phyloP scores from a whole-genome alignment of 352 stramenopile genomes.

The Phytophthora foliorum region DNA sequence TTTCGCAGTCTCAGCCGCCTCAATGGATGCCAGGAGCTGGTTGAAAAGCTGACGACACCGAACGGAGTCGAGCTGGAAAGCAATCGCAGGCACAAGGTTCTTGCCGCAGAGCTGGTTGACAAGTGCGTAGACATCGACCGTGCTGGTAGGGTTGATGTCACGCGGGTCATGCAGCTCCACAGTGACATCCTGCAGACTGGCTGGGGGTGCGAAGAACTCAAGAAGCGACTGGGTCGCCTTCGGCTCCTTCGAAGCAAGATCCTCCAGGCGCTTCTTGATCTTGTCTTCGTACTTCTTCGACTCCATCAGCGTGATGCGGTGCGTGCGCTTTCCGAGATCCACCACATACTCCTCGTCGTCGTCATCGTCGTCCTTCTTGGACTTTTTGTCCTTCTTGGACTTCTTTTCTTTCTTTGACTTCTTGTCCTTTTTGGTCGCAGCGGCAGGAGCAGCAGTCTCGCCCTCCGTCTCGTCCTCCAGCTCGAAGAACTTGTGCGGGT shows the following conservation, averaged over 20 bases:
- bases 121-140: slow-evolving; percentile 75
- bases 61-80: slow-evolving; percentile 91
- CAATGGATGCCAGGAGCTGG: slow-evolving; percentile 75
- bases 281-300: slow-evolving; percentile 98
- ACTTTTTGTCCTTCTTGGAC: slow-evolving; percentile 77
- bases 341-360: slow-evolving; percentile 66
- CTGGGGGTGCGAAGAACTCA: slow-evolving; percentile 79
- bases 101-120: slow-evolving; percentile 72
- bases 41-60: slow-evolving; percentile 90
- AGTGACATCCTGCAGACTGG: slow-evolving; percentile 70
- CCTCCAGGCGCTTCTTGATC: slow-evolving; percentile 94
- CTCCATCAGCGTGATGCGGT: slow-evolving; percentile 98
- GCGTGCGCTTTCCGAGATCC: slow-evolving; percentile 76
- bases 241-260: slow-evolving; percentile 90
- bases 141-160: slow-evolving; percentile 63
- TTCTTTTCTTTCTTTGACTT: slow-evolving; percentile 63
- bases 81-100: slow-evolving; percentile 83
- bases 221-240: slow-evolving; percentile 89
- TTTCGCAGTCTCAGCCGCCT: slow-evolving; percentile 74
- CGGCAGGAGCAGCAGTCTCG: slow-evolving; percentile 14
- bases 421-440: slow-evolving; percentile 64
- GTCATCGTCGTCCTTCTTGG: slow-evolving; percentile 76
- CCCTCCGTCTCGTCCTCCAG: slow-evolving; percentile 52
- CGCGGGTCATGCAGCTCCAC: slow-evolving; percentile 60
- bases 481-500: slow-evolving; percentile 96